Conservation (phyloP, 2,329 filamentous ascomycete species). For the Cercospora citrullina region DNA sequence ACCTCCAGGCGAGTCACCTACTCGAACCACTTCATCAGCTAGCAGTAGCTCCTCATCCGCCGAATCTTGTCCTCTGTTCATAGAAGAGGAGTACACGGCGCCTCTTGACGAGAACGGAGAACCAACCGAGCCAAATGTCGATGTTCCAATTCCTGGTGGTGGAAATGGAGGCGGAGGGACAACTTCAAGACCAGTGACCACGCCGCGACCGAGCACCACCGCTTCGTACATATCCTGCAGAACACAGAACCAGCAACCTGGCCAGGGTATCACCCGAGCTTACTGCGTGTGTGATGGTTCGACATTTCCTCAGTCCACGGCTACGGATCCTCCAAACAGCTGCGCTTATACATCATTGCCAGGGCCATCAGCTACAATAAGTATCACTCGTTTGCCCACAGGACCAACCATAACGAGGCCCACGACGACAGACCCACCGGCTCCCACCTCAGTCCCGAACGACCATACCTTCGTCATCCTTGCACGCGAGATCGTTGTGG, state of each 20-base stretch:
- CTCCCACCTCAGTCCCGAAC: background rate
- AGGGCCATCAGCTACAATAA: background rate
- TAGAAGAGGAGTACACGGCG: background rate
- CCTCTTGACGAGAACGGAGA: background rate
- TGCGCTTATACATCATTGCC: constrained; percentile 1
- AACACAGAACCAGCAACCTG: constrained; percentile 2
- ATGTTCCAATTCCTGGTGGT: background rate
- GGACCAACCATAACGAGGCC: background rate
- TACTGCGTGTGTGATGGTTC: constrained; percentile 1
- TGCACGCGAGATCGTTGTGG: background rate
- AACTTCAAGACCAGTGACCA: background rate
- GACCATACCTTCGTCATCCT: background rate
- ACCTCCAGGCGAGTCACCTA: background rate
- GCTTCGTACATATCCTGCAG: constrained; percentile 4
- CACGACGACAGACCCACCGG: background rate
- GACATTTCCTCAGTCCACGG: background rate
- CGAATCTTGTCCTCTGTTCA: background rate
- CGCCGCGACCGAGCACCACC: background rate
- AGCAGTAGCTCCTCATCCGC: background rate
- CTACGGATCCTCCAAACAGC: constrained; percentile 1
- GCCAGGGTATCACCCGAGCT: background rate
- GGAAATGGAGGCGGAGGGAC: background rate
- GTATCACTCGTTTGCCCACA: background rate
- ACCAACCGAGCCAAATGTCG: background rate
- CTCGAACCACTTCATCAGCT: background rate